Base-by-base conservation (phyloP, 257 asterid species). In the Nemophila menziesii region DNA sequence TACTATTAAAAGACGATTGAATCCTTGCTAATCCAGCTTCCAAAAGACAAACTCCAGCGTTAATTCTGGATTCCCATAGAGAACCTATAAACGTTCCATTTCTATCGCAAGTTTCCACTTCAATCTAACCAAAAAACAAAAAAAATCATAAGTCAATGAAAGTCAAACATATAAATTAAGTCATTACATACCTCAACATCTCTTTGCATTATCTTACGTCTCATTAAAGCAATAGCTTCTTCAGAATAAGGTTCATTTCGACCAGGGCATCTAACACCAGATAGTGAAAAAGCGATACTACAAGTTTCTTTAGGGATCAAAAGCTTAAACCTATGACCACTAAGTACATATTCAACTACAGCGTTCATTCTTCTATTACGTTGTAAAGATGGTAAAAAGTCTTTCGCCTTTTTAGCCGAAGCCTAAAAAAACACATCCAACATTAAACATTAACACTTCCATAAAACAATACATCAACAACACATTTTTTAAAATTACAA, bases 201-300 rank as follows among this genome's bases (percentile, higher is more conserved):
- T 74, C 92, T 79, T 78, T 82, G 94, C 94, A 82, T 79, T 63
- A 82, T 79, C 61, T 71, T 79, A 52, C 87, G 68, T 66, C 94
- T 71, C 94, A 82, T 79, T 41, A 82, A 69, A 15, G 94, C 79
- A 67, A 82, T 79, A 47, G 94, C 94, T 54, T 79, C 94, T 3
- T 82, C 81, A 36, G 94, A 79, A 44, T 60, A 79, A 2, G 79
- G 92, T 56, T 82, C 94, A 12, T 54, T 76, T 26, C 94, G 92
- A 27, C 87, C 94, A 2, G 94, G 92, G 48, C 94, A 82, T 64
- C 94, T 68, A 47, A 82, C 94, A 21, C 94, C 94, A 44, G 94
- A 82, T 24, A 82, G 57, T 11, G 94, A 69, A 52, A 82, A 64
- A 53, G 92, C 94, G 49, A 79, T 49, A 54, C 80, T 75, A 69